Evolutionary conservation across 192 early-diverging fungal species (phyloP), one percentile per base, ranked within the genome.

Genomic region (Coemansia erecta): DNA sequence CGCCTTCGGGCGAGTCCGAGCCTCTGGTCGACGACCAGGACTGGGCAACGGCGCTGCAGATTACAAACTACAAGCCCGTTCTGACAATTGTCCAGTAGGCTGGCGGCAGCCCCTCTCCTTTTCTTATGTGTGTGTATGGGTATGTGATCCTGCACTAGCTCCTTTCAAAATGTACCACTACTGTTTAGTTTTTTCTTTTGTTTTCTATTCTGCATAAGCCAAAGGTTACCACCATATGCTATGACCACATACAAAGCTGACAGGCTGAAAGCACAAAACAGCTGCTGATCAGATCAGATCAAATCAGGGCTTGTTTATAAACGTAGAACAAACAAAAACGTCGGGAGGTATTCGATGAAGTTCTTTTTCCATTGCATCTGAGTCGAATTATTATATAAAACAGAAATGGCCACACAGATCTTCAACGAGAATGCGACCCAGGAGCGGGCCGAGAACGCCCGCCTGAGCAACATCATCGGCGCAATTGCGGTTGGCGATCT

Each of bases 401-500:
- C n/a, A n/a, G 18, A 48, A 64, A 77, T 77, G 74, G 62, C 74
- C 40, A 61, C 95, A 53, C 91, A 97, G 73, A 90, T 98, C 67
- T 96, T 98, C 81, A 86, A 92, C 58, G 92, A 97, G 68, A 87
- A 93, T 59, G 93, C 95, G 3, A 89, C 90, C 40, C 93, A 98
- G 77, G 97, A 98, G 83, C 85, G 92, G 51, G 97, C 94, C 19
- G 97, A 98, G 69, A 94, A 97, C 76, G 97, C 97, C 54, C 97
- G 97, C 71, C 68, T 98, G 65, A 79, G 66, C 73, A 81, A 81
- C 73, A 73, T 99, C 78, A 94, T 99, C 60, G 97, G 97, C 8
- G 97, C 97, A 39, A 99, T 99, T 68, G 97, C 97, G 51, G 91
- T 99, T 46, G 97, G 95, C 41, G 97, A 99, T 84, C 84, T 99